Evolutionary conservation across 768 basidiomycete genomes (phyloP), one percentile per base, ranked within the genome.

Genomic region (Xerocomellus chrysenteron): DNA sequence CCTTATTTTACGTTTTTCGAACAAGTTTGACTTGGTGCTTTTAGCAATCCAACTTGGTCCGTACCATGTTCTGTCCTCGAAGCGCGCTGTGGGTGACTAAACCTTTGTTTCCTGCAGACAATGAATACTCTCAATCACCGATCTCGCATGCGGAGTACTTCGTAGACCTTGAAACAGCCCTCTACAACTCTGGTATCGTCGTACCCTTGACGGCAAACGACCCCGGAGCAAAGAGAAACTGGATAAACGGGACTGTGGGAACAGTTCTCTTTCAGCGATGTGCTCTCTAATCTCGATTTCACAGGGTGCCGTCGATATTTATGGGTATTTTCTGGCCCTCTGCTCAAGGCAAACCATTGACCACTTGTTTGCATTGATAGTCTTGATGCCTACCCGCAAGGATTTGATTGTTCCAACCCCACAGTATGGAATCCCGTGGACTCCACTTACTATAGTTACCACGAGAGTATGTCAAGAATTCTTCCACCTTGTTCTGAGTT

Each of bases 121-220:
- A 93, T 52, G 89, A 92, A 69, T 91, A 86, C 62, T 76, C 76
- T 5, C 86, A 90, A 57, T 78, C 62, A 40, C 69, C 69, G 13
- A 71, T 70, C 10, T 66, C 75, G 28, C 70, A 71, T 59, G 64
- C 78, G 60, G 78, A 81, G 60, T 89, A 90, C 68, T 90, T 90
- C 49, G 77, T 62, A 4, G 77, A 88, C 37, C 78, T 92, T 3
- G 78, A 88, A 66, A 71, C 68, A 7, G 80, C 75, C 9, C 87
- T 85, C 65, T 77, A 74, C 39, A 67, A 75, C 39, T 83, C 83
- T 2, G 71, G 75, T 12, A 84, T 90, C 43, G 82, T 82, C 16
- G 84, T 90, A 33, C 88, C 86, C 36, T 69, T 90, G 56, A 90
- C 88, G 0, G 88, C 86, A 70, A 91, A 91, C 53, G 90, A 91